A percentile compares a stretch with the other conserved stretches of the same genome.
Conservation (phyloP, 2,329 filamentous ascomycete species). For the Bimuria novae-zelandiae region DNA sequence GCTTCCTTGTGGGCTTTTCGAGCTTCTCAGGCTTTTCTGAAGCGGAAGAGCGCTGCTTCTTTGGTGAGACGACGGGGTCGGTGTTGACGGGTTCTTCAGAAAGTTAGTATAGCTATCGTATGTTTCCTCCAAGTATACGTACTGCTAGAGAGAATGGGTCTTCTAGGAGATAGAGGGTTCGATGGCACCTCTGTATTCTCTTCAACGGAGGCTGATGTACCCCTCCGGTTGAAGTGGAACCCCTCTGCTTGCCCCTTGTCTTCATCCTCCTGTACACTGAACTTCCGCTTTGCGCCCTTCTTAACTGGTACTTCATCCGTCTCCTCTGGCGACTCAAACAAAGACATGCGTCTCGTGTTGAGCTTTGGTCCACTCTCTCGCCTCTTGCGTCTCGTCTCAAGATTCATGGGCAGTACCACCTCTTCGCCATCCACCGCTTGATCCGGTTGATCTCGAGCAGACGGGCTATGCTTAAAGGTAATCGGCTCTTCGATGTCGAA, state of each 20-base stretch:
- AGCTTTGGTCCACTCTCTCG: slow-evolving; percentile 56
- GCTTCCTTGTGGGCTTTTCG: slow-evolving; percentile 32
- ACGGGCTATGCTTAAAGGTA: slow-evolving; percentile 47
- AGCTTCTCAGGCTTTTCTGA: slow-evolving; percentile 29
- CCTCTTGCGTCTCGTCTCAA: slow-evolving; percentile 59
- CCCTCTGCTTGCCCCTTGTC: slow-evolving; percentile 46
- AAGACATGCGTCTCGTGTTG: slow-evolving; percentile 47
- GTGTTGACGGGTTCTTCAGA: slow-evolving; percentile 56
- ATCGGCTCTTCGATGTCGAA: slow-evolving; percentile 57
- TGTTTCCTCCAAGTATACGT: slow-evolving; percentile 24
- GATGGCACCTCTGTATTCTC: slow-evolving; percentile 22
- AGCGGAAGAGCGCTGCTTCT: slow-evolving; percentile 41
- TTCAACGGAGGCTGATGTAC: slow-evolving; percentile 21
- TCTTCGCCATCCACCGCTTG: slow-evolving; percentile 45
- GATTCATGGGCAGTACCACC: slow-evolving; percentile 49
- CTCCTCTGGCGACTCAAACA: slow-evolving; percentile 49
- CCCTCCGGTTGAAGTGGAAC: slow-evolving; percentile 54
- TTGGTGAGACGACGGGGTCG: slow-evolving; percentile 50
- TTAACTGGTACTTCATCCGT: slow-evolving; percentile 41
- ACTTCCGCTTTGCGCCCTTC: slow-evolving; percentile 62
- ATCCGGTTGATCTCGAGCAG: slow-evolving; percentile 26
- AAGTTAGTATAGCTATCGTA: slow-evolving; percentile 20
- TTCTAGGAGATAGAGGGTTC: slow-evolving; percentile 26
- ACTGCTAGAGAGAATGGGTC: slow-evolving; percentile 51
- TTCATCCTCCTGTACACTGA: slow-evolving; percentile 58